Evolutionary conservation across 129 eudicot genomes (phyloP).

Genomic region (Silybum marianum): DNA sequence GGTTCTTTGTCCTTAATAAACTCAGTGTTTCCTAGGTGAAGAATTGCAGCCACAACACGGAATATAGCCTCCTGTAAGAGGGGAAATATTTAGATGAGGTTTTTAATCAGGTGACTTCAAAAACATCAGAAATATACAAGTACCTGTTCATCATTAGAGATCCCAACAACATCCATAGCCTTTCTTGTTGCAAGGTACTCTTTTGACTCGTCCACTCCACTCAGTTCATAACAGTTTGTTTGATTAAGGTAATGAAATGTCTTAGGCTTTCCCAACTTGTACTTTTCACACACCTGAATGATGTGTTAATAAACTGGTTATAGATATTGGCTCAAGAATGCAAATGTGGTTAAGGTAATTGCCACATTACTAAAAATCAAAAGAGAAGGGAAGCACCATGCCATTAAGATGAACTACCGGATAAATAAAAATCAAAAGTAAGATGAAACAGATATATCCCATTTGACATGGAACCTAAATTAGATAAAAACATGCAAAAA

Average conservation of each 20-base stretch:
- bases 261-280: constrained; percentile 69
- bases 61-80: constrained; percentile 82
- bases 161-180: constrained; percentile 95
- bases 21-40: constrained; percentile 88
- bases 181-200: constrained; percentile 79
- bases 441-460: neutral
- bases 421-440: neutral
- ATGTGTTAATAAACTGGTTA: neutral
- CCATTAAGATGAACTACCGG: neutral
- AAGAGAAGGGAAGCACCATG: neutral
- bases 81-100: constrained; percentile 1
- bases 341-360: neutral
- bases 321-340: constrained; percentile 16
- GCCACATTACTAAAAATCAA: constrained; percentile 1
- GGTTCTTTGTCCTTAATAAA: constrained; percentile 67
- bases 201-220: constrained; percentile 65
- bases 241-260: constrained; percentile 83
- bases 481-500: too few species aligned
- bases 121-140: neutral
- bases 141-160: constrained; percentile 83
- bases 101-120: neutral
- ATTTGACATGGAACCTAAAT: neutral
- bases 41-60: constrained; percentile 93
- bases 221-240: constrained; percentile 64
- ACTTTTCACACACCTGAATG: constrained; percentile 57